phyloP scores from a whole-genome alignment of 768 basidiomycete genomes.

The Tulasnella sp. region DNA sequence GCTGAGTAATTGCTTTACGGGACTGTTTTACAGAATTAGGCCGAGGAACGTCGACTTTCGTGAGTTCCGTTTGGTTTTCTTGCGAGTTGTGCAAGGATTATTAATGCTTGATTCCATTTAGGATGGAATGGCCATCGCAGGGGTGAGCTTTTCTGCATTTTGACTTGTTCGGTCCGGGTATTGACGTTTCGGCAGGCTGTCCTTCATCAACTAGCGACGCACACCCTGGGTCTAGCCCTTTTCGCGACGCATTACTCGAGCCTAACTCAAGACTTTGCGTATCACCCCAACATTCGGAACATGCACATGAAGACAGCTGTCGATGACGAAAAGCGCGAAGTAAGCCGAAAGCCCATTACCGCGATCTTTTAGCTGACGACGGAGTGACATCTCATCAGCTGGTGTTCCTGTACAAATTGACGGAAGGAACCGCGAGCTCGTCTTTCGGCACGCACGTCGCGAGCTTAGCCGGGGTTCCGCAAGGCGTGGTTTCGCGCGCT shows the following conservation, averaged over 20 bases:
- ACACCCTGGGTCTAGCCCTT: constrained; percentile 82
- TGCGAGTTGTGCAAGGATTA: background rate
- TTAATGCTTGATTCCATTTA: constrained; percentile 24
- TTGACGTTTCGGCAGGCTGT: constrained; percentile 48
- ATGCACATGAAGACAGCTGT: constrained; percentile 96
- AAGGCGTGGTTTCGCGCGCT: constrained; percentile 75
- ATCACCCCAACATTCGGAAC: constrained; percentile 83
- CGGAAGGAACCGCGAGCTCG: constrained; percentile 73
- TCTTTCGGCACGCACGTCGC: constrained; percentile 95
- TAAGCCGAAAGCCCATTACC: constrained; percentile 24
- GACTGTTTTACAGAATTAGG: constrained; percentile 61
- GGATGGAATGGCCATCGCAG: constrained; percentile 99
- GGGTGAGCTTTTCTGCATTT: constrained; percentile 35
- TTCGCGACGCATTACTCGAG: constrained; percentile 98
- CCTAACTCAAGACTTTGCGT: constrained; percentile 84
- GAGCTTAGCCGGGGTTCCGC: constrained; percentile 83
- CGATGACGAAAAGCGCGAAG: constrained; percentile 84
- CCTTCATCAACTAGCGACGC: constrained; percentile 86
- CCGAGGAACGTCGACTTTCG: constrained; percentile 89
- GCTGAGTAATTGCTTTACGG: background rate
- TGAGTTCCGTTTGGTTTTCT: constrained; percentile 28
- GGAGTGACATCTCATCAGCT: constrained; percentile 38
- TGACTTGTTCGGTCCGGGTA: background rate
- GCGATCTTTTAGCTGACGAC: background rate
- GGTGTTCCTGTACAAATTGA: constrained; percentile 89